Evolutionary conservation across 495 filamentous ascomycete genomes (phyloP), one percentile per base, ranked within the genome.

Genomic region (Aspergillus affinis): DNA sequence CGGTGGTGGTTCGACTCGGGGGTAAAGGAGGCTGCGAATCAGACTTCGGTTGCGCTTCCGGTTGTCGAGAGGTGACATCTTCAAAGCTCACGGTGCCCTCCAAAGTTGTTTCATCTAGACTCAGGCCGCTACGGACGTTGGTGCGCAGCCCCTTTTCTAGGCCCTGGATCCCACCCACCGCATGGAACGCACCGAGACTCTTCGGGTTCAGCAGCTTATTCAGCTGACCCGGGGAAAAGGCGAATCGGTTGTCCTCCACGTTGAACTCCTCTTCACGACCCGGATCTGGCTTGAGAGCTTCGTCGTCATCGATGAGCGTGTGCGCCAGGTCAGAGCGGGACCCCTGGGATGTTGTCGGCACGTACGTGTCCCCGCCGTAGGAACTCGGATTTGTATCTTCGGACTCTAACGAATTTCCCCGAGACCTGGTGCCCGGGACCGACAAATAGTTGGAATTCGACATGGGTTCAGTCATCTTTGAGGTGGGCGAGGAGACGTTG

Each of bases 191-290:
- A 48, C 81, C 78, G 52, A 92, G 77, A 61, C 80, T 92, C 75
- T 96, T 96, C 0, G 92, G 92, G 57, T 92, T 92, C 45, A 89
- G 73, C 9, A 95, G 68, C 69, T 93, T 95, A 54, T 82, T 85
- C 64, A 96, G 66, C 51, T 93, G 90, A 0, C 92, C 91, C 0
- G 89, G 91, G 1, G 88, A 85, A 61, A 91, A 94, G 1, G 89
- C 91, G 59, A 95, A 95, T 45, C 79, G 84, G 70, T 95, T 95
- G 58, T 93, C 80, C 23, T 85, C 79, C 13, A 91, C 87, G 32
- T 84, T 60, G 63, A 93, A 96, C 63, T 91, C 89, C 2, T 67
- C 73, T 65, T 92, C 88, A 1, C 83, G 88, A 10, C 87, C 85
- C 6, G 84, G 85, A 72, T 92, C 88, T 1, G 90, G 87, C 41